Evolutionary conservation across 2,329 filamentous ascomycete species (phyloP).

Genomic region (Helminthosporium solani): DNA sequence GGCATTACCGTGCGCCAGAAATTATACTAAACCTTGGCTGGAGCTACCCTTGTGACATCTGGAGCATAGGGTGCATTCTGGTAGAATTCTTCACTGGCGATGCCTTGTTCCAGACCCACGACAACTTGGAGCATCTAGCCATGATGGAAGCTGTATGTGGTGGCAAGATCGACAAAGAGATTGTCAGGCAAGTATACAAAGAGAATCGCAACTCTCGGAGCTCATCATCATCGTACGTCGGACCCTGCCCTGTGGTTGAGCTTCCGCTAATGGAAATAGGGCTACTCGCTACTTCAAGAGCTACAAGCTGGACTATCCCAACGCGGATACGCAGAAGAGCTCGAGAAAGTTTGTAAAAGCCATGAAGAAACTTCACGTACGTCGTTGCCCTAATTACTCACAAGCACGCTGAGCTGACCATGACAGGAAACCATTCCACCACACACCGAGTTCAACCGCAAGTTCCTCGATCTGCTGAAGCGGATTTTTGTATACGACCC

Average conservation of each 20-base stretch:
- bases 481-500: conserved; percentile 68
- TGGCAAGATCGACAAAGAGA: conserved; percentile 55
- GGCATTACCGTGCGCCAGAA: conserved; percentile 67
- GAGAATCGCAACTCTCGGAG: conserved; percentile 52
- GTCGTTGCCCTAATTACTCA: conserved; percentile 20
- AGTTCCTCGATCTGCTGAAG: conserved; percentile 63
- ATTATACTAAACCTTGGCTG: conserved; percentile 68
- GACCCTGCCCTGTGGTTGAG: background rate
- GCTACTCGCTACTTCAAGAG: conserved; percentile 55
- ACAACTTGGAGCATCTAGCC: conserved; percentile 66
- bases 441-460: conserved; percentile 60
- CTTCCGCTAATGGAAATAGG: conserved; percentile 33
- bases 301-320: conserved; percentile 63
- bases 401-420: conserved; percentile 11
- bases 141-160: conserved; percentile 69
- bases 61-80: conserved; percentile 68
- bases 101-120: conserved; percentile 67
- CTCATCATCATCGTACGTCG: conserved; percentile 56
- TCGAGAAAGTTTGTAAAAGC: conserved; percentile 67
- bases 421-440: conserved; percentile 62
- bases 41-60: conserved; percentile 69
- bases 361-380: conserved; percentile 64
- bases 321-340: conserved; percentile 61
- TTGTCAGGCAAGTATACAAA: conserved; percentile 56
- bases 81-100: conserved; percentile 70